Evolutionary conservation across 306 rosid species (phyloP).

Genomic region (Prunus mume): DNA sequence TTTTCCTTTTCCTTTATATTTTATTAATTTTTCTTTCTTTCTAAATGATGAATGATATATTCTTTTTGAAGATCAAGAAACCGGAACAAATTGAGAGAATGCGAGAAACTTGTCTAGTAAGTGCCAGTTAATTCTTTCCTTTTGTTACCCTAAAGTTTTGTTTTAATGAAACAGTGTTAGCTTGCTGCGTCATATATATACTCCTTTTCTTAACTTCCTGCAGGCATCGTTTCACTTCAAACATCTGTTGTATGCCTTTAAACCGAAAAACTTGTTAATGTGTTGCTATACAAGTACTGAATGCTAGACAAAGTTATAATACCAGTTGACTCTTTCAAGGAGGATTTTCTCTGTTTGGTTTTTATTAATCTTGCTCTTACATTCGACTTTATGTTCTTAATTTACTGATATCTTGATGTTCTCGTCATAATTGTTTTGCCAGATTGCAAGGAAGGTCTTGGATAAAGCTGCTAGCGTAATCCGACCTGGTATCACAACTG

Average conservation of each 20-base stretch:
- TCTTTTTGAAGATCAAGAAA: constrained; percentile 66
- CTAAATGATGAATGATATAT: neutral
- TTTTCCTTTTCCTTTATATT: constrained; percentile 3
- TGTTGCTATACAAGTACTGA: neutral
- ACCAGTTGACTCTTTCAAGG: neutral
- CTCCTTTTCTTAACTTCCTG: neutral
- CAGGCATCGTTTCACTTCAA: neutral
- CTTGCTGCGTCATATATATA: neutral
- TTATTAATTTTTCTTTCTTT: neutral
- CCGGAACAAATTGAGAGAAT: constrained; percentile 67
- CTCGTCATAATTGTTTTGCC: neutral
- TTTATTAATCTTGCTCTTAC: neutral
- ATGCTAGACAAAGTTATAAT: neutral
- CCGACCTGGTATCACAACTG: constrained; percentile 88
- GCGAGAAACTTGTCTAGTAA: constrained; percentile 80
- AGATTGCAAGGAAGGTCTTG: constrained; percentile 88
- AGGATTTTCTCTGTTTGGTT: neutral
- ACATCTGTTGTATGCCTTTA: neutral
- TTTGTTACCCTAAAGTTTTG: neutral
- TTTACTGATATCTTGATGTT: neutral
- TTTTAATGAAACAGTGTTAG: neutral
- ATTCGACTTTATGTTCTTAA: neutral
- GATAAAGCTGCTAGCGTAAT: constrained; percentile 88
- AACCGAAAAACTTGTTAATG: neutral
- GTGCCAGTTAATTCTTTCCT: constrained; percentile 19